Conservation (phyloP, 768 basidiomycete genomes). For the Mycena rosella region DNA sequence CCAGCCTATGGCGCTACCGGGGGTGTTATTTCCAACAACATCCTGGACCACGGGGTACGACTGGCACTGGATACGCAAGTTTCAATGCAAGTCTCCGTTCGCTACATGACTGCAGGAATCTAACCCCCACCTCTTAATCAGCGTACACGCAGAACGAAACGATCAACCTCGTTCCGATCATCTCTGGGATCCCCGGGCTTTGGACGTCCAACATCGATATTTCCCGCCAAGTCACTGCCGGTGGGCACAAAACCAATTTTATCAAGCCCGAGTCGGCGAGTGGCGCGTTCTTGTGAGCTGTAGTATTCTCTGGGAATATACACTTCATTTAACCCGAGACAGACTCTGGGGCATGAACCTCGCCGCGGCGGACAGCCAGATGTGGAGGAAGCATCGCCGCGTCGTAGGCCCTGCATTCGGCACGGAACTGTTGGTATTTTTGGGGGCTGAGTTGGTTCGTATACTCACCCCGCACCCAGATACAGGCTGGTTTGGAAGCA, state of each 20-base stretch:
- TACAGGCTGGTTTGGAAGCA: conserved; percentile 59
- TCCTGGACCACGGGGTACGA: no score
- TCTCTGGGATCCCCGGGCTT: conserved; percentile 38
- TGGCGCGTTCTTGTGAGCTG: conserved; percentile 48
- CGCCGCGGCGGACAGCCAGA: conserved; percentile 44
- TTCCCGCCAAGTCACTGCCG: conserved; percentile 41
- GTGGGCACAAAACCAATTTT: conserved; percentile 39
- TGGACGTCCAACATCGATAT: conserved; percentile 47
- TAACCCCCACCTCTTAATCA: conserved; percentile 7
- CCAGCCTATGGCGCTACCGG: conserved; percentile 44
- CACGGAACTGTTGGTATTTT: conserved; percentile 38
- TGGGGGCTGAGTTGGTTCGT: not conserved
- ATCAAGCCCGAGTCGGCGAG: conserved; percentile 39
- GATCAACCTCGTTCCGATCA: conserved; percentile 40
- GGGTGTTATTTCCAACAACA: conserved; percentile 41
- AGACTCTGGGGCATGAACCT: conserved; percentile 53
- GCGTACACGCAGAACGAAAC: conserved; percentile 40
- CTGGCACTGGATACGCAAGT: conserved; percentile 43
- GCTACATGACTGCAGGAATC: not conserved
- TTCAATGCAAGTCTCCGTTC: conserved; percentile 16
- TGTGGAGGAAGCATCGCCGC: conserved; percentile 51
- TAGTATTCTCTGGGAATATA: no score
- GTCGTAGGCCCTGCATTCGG: conserved; percentile 51
- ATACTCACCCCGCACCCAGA: conserved; percentile 37
- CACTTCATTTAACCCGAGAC: no score